Evolutionary conservation across 2,329 filamentous ascomycete species (phyloP).

Genomic region (Biscogniauxia marginata): DNA sequence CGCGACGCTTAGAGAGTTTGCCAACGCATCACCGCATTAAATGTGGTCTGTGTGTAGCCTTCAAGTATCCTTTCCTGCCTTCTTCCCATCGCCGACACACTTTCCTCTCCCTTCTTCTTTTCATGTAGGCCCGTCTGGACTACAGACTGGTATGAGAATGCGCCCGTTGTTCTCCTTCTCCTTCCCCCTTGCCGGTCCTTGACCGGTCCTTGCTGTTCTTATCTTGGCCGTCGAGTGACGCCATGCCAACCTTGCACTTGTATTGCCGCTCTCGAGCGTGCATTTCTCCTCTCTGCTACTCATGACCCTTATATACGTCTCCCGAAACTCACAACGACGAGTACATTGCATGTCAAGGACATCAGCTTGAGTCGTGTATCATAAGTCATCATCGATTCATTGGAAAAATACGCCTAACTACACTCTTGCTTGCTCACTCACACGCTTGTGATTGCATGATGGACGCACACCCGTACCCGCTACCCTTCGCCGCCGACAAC

Average conservation of each 20-base stretch:
- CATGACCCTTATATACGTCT: neutral
- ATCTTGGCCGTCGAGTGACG: conserved; percentile 14
- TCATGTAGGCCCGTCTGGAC: conserved; percentile 6
- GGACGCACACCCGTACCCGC: conserved; percentile 22
- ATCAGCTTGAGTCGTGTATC: conserved; percentile 18
- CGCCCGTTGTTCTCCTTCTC: conserved; percentile 1
- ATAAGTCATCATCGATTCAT: conserved; percentile 33
- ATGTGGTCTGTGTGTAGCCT: conserved; percentile 35
- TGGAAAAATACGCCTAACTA: conserved; percentile 35
- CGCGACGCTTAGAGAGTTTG: conserved; percentile 32
- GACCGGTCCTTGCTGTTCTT: conserved; percentile 3
- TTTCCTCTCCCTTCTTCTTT: conserved; percentile 16
- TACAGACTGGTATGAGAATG: conserved; percentile 8
- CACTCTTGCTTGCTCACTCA: conserved; percentile 27
- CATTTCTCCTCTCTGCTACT: neutral
- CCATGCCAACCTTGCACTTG: conserved; percentile 5
- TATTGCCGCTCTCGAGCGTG: neutral
- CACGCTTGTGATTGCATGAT: conserved; percentile 9
- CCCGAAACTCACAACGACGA: neutral
- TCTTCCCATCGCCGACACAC: conserved; percentile 23
- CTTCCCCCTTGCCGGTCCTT: conserved; percentile 7
- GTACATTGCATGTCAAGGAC: neutral
- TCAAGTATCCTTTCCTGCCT: conserved; percentile 29
- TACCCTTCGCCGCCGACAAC: conserved; percentile 15
- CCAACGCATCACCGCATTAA: conserved; percentile 37